phyloP scores from a whole-genome alignment of 176 grass and related monocot species.

The Raddia guianensis region DNA sequence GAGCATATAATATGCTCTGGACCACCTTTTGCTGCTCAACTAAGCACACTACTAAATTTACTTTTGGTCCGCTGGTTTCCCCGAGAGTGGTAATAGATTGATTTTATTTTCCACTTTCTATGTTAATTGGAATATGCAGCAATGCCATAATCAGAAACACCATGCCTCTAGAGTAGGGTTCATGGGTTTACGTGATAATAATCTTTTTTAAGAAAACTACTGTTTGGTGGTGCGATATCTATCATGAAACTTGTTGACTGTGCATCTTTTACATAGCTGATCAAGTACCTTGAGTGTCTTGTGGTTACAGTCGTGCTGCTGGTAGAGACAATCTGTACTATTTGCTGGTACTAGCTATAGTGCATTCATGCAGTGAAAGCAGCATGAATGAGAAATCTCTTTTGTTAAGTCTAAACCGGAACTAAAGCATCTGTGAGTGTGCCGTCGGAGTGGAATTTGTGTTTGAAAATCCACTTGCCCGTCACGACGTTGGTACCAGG shows the following conservation, averaged over 20 bases:
- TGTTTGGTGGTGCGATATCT: neutral
- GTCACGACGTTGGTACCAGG: too few species aligned
- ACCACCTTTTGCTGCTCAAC: neutral
- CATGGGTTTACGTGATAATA: neutral
- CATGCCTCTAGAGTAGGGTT: neutral
- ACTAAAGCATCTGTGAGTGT: neutral
- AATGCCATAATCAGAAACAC: neutral
- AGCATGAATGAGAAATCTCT: neutral
- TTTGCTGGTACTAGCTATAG: neutral
- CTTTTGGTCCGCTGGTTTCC: neutral
- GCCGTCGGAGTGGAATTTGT: too few species aligned
- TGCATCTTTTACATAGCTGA: conserved; percentile 4
- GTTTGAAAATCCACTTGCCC: too few species aligned
- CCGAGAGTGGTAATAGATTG: neutral
- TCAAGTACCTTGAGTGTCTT: neutral
- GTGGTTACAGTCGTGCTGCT: too few species aligned
- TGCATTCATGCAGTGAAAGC: neutral
- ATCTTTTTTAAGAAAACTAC: neutral
- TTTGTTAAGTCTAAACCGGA: neutral
- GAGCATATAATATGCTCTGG: neutral
- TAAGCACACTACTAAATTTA: neutral
- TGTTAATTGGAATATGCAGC: neutral
- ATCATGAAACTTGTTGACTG: neutral
- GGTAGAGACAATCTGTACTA: neutral
- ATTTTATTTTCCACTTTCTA: neutral